phyloP scores from a whole-genome alignment of 148 eudicot species.

The Hydrangea macrophylla region DNA sequence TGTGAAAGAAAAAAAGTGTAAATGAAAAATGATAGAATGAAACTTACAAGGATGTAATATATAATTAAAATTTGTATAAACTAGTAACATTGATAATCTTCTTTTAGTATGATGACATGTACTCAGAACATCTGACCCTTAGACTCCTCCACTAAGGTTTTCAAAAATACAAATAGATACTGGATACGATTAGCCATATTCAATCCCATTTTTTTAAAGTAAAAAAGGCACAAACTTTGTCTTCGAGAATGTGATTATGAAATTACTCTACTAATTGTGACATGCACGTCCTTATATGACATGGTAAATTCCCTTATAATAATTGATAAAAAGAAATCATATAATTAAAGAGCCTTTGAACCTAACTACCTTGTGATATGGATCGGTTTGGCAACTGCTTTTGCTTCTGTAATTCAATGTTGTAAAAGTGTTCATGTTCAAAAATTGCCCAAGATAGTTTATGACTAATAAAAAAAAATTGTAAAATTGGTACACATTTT shows the following conservation, averaged over 20 bases:
- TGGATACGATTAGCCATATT: too few species aligned
- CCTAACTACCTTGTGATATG: too few species aligned
- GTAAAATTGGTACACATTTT: too few species aligned
- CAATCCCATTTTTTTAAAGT: too few species aligned
- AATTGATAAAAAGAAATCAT: too few species aligned
- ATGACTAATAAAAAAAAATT: too few species aligned
- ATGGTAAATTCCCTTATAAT: not conserved
- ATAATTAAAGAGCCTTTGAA: not conserved
- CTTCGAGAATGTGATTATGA: not conserved
- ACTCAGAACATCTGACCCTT: slow-evolving; percentile 46
- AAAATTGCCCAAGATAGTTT: too few species aligned
- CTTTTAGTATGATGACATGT: slow-evolving; percentile 33
- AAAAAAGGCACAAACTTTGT: not conserved
- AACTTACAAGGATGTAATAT: slow-evolving; percentile 19
- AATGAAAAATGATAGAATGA: slow-evolving; percentile 15
- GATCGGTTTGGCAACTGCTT: not conserved
- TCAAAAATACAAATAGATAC: slow-evolving; percentile 1
- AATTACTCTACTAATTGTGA: not conserved
- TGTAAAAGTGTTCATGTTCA: too few species aligned
- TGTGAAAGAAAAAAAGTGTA: slow-evolving; percentile 11
- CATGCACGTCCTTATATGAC: not conserved
- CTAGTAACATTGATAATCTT: slow-evolving; percentile 5
- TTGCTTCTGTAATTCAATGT: too few species aligned
- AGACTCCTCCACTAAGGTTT: slow-evolving; percentile 63
- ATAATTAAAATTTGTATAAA: slow-evolving; percentile 7